phyloP scores from a whole-genome alignment of 208 protist species.

The Leishmania tarentolae region DNA sequence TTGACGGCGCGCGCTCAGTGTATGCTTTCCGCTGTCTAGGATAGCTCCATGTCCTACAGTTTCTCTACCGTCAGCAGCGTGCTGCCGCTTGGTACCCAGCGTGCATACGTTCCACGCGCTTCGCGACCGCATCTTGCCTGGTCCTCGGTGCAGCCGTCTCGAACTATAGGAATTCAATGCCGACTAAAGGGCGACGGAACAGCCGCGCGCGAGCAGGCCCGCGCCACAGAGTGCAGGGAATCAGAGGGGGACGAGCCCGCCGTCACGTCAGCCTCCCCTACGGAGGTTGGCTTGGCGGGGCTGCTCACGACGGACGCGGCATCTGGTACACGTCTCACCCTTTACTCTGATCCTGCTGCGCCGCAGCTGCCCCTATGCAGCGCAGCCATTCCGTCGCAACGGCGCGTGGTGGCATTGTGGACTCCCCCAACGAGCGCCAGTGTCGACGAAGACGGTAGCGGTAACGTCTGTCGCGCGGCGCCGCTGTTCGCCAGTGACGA shows the following conservation, averaged over 20 bases:
- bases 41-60: conserved; percentile 10
- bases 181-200: conserved; percentile 35
- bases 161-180: conserved; percentile 13
- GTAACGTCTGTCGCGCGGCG: background rate
- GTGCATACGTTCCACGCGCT: conserved; percentile 48
- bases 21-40: background rate
- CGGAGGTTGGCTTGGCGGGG: conserved; percentile 14
- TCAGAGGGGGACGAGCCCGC: conserved; percentile 14
- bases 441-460: background rate
- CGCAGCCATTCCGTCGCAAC: conserved; percentile 28
- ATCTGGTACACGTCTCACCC: conserved; percentile 30
- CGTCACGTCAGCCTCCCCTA: background rate
- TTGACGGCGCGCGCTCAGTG: background rate
- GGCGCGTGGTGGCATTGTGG: conserved; percentile 28
- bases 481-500: conserved; percentile 39
- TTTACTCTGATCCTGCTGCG: conserved; percentile 12
- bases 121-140: conserved; percentile 55
- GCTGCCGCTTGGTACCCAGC: conserved; percentile 32
- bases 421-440: background rate
- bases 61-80: conserved; percentile 37
- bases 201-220: conserved; percentile 17
- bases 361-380: conserved; percentile 9
- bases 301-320: conserved; percentile 46
- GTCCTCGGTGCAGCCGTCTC: background rate
- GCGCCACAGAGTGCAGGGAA: conserved; percentile 10